Evolutionary conservation across 345 rosid species (phyloP).

Genomic region (Gossypium raimondii): DNA sequence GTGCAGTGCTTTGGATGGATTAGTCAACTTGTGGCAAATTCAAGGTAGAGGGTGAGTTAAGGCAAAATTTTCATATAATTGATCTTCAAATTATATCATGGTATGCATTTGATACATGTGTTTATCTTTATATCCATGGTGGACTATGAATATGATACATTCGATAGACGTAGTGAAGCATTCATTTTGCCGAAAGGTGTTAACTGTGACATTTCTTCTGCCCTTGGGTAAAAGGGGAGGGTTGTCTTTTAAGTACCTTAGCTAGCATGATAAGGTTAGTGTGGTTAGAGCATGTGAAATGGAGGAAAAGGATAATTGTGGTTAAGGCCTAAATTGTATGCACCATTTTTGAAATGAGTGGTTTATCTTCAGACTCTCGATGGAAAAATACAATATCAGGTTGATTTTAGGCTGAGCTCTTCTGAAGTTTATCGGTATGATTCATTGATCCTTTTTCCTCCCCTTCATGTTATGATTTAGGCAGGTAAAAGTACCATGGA

Average conservation of each 20-base stretch:
- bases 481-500: too few relatives aligned
- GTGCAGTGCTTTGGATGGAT: slow-evolving; percentile 54
- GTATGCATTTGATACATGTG: background rate
- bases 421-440: background rate
- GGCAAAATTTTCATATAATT: slow-evolving; percentile 2
- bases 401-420: background rate
- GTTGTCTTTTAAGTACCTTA: background rate
- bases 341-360: background rate
- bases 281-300: slow-evolving; percentile 1
- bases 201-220: background rate
- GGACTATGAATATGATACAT: background rate
- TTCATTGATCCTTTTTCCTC: background rate
- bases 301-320: background rate
- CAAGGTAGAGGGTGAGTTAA: slow-evolving; percentile 41
- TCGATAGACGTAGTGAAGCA: background rate
- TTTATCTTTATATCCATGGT: background rate
- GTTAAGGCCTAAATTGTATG: background rate
- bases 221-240: background rate
- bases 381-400: background rate
- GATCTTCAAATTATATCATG: background rate
- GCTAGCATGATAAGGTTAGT: background rate
- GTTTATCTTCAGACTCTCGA: background rate
- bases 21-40: slow-evolving; percentile 53
- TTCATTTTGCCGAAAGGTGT: background rate
- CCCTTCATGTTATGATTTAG: background rate